Evolutionary conservation across 805 yeast genomes (phyloP).

Genomic region (Saturnispora besseyi): DNA sequence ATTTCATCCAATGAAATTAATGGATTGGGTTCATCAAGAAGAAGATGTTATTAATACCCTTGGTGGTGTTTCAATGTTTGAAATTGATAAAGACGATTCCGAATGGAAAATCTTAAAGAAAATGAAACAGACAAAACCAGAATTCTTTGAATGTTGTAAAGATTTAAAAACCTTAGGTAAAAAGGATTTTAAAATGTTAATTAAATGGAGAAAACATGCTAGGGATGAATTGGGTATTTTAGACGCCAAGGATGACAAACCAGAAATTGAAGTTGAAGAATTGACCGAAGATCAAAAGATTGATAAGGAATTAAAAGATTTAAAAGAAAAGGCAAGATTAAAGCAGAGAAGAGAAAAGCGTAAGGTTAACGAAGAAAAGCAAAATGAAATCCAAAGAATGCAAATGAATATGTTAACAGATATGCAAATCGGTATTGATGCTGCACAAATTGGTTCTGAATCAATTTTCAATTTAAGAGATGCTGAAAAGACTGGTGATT

Average conservation of each 20-base stretch:
- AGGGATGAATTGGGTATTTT: slow-evolving; percentile 68
- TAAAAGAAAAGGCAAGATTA: slow-evolving; percentile 62
- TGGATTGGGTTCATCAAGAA: slow-evolving; percentile 66
- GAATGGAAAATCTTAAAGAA: slow-evolving; percentile 67
- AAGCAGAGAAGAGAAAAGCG: slow-evolving; percentile 75
- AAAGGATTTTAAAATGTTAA: slow-evolving; percentile 78
- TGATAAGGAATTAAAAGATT: slow-evolving; percentile 70
- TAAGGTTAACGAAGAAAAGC: slow-evolving; percentile 70
- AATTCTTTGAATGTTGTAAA: slow-evolving; percentile 72
- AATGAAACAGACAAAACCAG: slow-evolving; percentile 69
- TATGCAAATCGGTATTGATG: slow-evolving; percentile 87
- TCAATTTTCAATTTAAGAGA: slow-evolving; percentile 71
- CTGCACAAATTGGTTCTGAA: slow-evolving; percentile 70
- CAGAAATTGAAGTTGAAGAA: slow-evolving; percentile 56
- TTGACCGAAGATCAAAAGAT: slow-evolving; percentile 84
- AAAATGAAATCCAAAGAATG: slow-evolving; percentile 81
- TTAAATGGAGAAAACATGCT: slow-evolving; percentile 85
- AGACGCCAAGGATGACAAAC: slow-evolving; percentile 41
- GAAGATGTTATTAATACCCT: slow-evolving; percentile 79
- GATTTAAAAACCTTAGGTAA: slow-evolving; percentile 92
- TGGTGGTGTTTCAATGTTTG: slow-evolving; percentile 63
- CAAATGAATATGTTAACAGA: slow-evolving; percentile 96
- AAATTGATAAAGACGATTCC: slow-evolving; percentile 50
- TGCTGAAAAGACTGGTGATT: slow-evolving; percentile 84
- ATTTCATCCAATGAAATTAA: slow-evolving; percentile 60